These are phyloP conservation scores for Colletotrichum aenigma DNA, from an alignment of 2,329 filamentous ascomycete genomes.

Conservation along the genomic window DNA sequence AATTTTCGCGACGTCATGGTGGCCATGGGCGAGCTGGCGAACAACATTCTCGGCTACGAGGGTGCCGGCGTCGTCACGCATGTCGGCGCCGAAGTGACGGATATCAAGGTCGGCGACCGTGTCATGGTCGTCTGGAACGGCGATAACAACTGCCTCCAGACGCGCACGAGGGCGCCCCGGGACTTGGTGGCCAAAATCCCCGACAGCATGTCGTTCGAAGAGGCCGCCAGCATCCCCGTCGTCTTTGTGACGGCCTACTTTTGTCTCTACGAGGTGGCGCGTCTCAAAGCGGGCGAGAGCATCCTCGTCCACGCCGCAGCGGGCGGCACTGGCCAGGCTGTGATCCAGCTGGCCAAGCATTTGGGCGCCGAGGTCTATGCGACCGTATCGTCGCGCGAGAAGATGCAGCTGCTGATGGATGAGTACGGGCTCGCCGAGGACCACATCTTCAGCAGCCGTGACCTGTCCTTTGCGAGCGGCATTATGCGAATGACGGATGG, in stretches of 20 bases:
- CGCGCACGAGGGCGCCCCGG: neutral
- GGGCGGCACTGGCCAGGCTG: slow-evolving; percentile 30
- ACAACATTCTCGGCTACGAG: slow-evolving; percentile 29
- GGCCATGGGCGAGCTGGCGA: slow-evolving; percentile 27
- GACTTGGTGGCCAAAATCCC: slow-evolving; percentile 29
- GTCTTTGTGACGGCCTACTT: slow-evolving; percentile 36
- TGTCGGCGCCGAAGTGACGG: slow-evolving; percentile 20
- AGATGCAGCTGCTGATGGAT: slow-evolving; percentile 28
- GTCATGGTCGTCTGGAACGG: neutral
- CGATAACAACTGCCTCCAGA: neutral
- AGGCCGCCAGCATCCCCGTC: slow-evolving; percentile 36
- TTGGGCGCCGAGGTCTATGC: slow-evolving; percentile 35
- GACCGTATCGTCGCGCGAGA: slow-evolving; percentile 34
- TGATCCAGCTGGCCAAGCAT: slow-evolving; percentile 28
- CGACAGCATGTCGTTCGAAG: slow-evolving; percentile 34
- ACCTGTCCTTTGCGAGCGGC: slow-evolving; percentile 29
- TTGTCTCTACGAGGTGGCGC: slow-evolving; percentile 31
- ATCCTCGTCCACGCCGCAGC: slow-evolving; percentile 32
- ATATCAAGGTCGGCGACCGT: slow-evolving; percentile 9
- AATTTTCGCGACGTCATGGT: slow-evolving; percentile 41
- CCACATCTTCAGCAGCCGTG: slow-evolving; percentile 34
- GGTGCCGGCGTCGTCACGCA: slow-evolving; percentile 23
- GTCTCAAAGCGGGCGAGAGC: slow-evolving; percentile 25
- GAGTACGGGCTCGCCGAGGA: slow-evolving; percentile 25
- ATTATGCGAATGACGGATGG: slow-evolving; percentile 26